phyloP scores from a whole-genome alignment of 495 filamentous ascomycete species.

The Neurospora sp. region DNA sequence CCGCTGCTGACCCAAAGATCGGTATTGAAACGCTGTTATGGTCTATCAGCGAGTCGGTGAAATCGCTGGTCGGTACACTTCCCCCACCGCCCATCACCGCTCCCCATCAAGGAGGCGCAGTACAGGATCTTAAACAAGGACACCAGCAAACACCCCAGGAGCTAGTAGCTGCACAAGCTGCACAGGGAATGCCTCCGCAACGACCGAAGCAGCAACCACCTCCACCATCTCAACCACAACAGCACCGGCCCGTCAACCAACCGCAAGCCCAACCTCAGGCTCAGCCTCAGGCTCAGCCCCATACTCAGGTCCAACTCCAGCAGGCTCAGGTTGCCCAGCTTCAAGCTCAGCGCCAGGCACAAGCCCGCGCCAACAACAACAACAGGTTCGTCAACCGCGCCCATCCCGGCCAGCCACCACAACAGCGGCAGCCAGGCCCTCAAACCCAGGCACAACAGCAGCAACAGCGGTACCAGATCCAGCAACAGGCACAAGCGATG shows the following conservation, averaged over 20 bases:
- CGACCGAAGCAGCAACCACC: not conserved
- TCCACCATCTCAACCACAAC: not conserved
- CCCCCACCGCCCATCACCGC: conserved; percentile 1
- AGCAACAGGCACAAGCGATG: not conserved
- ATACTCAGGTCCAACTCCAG: conserved; percentile 1
- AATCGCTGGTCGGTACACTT: conserved; percentile 14
- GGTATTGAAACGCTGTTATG: conserved; percentile 23
- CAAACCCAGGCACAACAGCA: conserved; percentile 3
- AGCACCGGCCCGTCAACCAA: not conserved
- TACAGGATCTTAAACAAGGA: not conserved
- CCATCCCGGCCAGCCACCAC: conserved; percentile 2
- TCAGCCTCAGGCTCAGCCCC: not conserved
- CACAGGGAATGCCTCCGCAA: not conserved
- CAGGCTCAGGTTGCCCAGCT: not conserved
- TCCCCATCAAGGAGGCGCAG: not conserved
- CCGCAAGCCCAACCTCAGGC: not conserved
- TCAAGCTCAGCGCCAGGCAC: not conserved
- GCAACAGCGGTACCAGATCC: conserved; percentile 6
- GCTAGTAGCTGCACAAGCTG: not conserved
- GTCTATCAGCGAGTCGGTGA: conserved; percentile 20
- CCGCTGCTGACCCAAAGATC: conserved; percentile 19
- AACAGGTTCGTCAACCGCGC: not conserved
- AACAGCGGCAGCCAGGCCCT: conserved; percentile 5
- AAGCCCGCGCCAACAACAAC: conserved; percentile 5
- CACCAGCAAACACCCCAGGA: not conserved